A percentile compares a stretch with the other conserved stretches of the same genome.
These are phyloP conservation scores for Houttuynia cordata DNA, from an alignment of 164 flowering plant genomes.

Conservation along the genomic window DNA sequence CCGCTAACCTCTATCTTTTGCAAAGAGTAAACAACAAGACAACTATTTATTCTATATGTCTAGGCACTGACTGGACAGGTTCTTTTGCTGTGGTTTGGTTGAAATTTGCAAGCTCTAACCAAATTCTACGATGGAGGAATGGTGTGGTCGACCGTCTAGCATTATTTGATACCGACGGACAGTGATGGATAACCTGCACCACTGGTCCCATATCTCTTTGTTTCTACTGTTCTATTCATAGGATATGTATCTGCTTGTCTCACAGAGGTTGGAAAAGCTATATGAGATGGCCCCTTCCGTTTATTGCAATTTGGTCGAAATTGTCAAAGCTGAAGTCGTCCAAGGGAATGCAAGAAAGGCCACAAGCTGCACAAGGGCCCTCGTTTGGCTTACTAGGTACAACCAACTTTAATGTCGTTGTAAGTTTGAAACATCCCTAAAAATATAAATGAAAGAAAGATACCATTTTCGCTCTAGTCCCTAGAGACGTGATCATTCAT, in stretches of 20 bases:
- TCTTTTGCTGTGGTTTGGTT: neutral
- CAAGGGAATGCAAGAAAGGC: conserved; percentile 52
- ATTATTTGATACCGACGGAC: neutral
- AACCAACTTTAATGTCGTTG: neutral
- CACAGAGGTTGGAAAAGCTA: conserved; percentile 51
- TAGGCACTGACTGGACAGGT: no score
- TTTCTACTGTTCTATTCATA: neutral
- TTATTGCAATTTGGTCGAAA: conserved; percentile 49
- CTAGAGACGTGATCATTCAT: no score
- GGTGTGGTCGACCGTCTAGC: neutral
- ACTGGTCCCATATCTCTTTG: neutral
- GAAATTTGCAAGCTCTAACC: no score
- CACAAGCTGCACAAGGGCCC: conserved; percentile 49
- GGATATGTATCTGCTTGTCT: neutral
- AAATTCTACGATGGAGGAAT: no score
- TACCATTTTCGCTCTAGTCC: no score
- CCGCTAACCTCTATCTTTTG: neutral
- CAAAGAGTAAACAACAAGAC: neutral
- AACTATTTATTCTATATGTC: no score
- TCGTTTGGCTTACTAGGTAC: conserved; percentile 87
- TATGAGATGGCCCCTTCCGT: conserved; percentile 38
- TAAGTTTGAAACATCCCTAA: no score
- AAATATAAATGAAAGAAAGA: no score
- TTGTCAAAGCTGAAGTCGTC: conserved; percentile 50
- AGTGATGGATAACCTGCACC: neutral